These are phyloP conservation scores for Bacidia gigantensis DNA, from an alignment of 495 filamentous ascomycete genomes.

Conservation along the genomic window DNA sequence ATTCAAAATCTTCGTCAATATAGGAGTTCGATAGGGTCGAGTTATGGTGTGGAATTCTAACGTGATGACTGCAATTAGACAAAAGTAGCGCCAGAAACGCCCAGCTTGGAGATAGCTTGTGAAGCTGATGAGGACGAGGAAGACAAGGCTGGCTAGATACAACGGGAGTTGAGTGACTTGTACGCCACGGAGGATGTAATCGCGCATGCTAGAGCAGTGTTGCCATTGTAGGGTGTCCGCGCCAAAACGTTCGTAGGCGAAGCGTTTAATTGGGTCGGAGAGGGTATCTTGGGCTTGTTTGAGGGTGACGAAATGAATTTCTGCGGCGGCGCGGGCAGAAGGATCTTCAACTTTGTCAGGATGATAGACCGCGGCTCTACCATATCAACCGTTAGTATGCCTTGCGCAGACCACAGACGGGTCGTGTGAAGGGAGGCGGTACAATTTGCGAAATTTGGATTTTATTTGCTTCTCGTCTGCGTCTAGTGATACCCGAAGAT, in stretches of 20 bases:
- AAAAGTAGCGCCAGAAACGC: constrained; percentile 80
- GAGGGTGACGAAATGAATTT: constrained; percentile 64
- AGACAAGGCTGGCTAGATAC: constrained; percentile 48
- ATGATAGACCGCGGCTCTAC: constrained; percentile 60
- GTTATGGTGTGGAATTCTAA: constrained; percentile 67
- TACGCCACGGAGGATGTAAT: constrained; percentile 56
- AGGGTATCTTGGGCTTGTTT: constrained; percentile 77
- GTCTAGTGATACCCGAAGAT: constrained; percentile 50
- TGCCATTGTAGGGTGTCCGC: constrained; percentile 56
- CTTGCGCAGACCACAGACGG: neutral
- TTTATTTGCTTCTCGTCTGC: constrained; percentile 66
- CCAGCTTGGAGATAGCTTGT: constrained; percentile 76
- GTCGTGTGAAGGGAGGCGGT: neutral
- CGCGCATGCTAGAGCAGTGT: constrained; percentile 54
- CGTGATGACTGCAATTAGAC: constrained; percentile 49
- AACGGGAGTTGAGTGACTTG: constrained; percentile 40
- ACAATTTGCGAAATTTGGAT: constrained; percentile 68
- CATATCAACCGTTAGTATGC: neutral
- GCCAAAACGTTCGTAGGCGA: constrained; percentile 90
- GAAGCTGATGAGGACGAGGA: constrained; percentile 54
- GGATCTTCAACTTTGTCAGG: constrained; percentile 64
- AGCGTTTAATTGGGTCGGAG: constrained; percentile 61
- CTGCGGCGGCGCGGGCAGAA: constrained; percentile 24
- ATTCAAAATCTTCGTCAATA: constrained; percentile 48
- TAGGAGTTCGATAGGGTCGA: constrained; percentile 41